Evolutionary conservation across 164 flowering plant genomes (phyloP).

Genomic region (Taxillus chinensis): DNA sequence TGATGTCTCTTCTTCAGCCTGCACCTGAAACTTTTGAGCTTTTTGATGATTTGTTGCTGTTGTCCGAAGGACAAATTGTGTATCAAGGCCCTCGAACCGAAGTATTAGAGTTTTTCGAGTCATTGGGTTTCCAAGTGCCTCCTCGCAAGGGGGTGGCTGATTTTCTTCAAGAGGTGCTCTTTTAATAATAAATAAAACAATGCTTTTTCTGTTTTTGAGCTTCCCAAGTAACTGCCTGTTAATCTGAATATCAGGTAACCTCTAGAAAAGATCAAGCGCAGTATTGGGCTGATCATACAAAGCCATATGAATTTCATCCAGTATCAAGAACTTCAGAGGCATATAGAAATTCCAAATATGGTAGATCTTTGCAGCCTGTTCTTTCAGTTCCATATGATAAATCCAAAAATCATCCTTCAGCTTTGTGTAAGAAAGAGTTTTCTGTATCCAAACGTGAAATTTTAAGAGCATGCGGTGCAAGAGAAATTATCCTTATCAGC

Average conservation of each 20-base stretch:
- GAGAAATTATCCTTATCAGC: slow-evolving; percentile 53
- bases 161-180: slow-evolving; percentile 87
- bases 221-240: background rate
- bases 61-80: slow-evolving; percentile 73
- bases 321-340: slow-evolving; percentile 62
- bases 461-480: slow-evolving; percentile 44
- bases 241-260: slow-evolving; percentile 48
- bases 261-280: slow-evolving; percentile 87
- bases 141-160: slow-evolving; percentile 86
- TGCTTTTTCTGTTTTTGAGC: background rate
- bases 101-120: slow-evolving; percentile 70
- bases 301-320: slow-evolving; percentile 51
- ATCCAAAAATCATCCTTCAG: slow-evolving; percentile 39
- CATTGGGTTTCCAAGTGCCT: slow-evolving; percentile 66
- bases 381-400: slow-evolving; percentile 47
- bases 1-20: slow-evolving; percentile 93
- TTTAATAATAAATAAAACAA: background rate
- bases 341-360: slow-evolving; percentile 46
- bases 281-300: slow-evolving; percentile 78
- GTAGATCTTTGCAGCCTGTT: slow-evolving; percentile 27
- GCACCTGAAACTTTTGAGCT: slow-evolving; percentile 91
- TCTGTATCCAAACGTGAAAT: slow-evolving; percentile 54
- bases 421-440: slow-evolving; percentile 44
- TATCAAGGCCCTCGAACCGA: slow-evolving; percentile 77
- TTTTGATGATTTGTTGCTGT: slow-evolving; percentile 74